phyloP scores from a whole-genome alignment of 805 yeast genomes.

The Teunomyces aglyptinius region DNA sequence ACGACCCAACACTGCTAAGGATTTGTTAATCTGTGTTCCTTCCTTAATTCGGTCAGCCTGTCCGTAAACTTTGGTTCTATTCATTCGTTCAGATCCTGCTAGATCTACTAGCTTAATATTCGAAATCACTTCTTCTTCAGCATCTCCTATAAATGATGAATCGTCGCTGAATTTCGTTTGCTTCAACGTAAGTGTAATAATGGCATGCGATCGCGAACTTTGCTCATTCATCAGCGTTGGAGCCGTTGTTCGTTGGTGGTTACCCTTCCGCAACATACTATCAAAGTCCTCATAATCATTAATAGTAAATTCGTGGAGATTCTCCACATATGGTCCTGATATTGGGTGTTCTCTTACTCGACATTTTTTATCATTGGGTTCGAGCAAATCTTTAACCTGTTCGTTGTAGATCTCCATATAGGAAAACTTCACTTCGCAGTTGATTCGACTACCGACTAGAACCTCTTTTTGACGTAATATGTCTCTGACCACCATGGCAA shows the following conservation, averaged over 20 bases:
- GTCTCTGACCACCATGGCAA: slow-evolving; percentile 48
- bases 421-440: slow-evolving; percentile 47
- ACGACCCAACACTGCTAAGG: slow-evolving; percentile 74
- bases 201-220: slow-evolving; percentile 81
- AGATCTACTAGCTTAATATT: slow-evolving; percentile 70
- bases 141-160: slow-evolving; percentile 29
- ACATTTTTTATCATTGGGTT: slow-evolving; percentile 26
- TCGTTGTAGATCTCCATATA: slow-evolving; percentile 80
- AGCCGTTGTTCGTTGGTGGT: slow-evolving; percentile 61
- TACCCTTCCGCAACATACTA: slow-evolving; percentile 50
- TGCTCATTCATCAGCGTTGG: slow-evolving; percentile 69
- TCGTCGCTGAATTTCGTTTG: slow-evolving; percentile 48
- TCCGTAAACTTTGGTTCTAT: slow-evolving; percentile 59
- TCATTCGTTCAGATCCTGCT: slow-evolving; percentile 79
- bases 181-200: slow-evolving; percentile 58
- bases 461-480: slow-evolving; percentile 45
- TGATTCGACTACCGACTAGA: slow-evolving; percentile 35
- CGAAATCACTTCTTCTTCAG: slow-evolving; percentile 52
- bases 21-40: slow-evolving; percentile 75
- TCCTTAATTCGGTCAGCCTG: slow-evolving; percentile 59
- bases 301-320: slow-evolving; percentile 52
- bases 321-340: slow-evolving; percentile 73
- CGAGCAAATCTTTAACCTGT: slow-evolving; percentile 63
- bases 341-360: slow-evolving; percentile 64
- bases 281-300: slow-evolving; percentile 49